A percentile compares a stretch with the other conserved stretches of the same genome.
Conservation (phyloP, 2,329 filamentous ascomycete species). For the Arthrinium puccinioides region DNA sequence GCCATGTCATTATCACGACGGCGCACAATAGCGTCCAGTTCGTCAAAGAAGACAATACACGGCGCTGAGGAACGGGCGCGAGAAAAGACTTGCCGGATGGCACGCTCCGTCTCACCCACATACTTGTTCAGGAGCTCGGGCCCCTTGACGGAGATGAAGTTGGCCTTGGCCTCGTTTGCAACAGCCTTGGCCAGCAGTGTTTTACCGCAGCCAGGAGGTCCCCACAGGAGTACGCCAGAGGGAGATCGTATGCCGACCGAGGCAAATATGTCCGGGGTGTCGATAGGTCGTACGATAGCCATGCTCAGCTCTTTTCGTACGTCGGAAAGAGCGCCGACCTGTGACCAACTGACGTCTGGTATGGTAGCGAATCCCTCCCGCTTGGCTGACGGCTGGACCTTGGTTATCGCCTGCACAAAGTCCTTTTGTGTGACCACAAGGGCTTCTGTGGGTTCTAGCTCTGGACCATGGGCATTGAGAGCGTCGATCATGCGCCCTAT, state of each 20-base stretch:
- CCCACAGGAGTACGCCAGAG: slow-evolving; percentile 89
- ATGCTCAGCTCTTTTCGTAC: slow-evolving; percentile 75
- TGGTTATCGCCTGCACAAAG: slow-evolving; percentile 67
- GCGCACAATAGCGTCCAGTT: slow-evolving; percentile 88
- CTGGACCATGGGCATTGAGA: slow-evolving; percentile 3
- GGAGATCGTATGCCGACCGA: slow-evolving; percentile 72
- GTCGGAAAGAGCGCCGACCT: slow-evolving; percentile 78
- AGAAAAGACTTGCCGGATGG: slow-evolving; percentile 85
- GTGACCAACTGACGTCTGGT: slow-evolving; percentile 85
- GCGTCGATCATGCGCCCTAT: slow-evolving; percentile 10
- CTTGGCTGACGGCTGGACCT: slow-evolving; percentile 73
- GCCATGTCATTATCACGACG: slow-evolving; percentile 70
- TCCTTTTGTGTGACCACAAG: slow-evolving; percentile 43
- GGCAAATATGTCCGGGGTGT: slow-evolving; percentile 68
- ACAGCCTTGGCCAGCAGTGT: slow-evolving; percentile 94
- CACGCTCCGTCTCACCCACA: slow-evolving; percentile 91
- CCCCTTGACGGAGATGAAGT: slow-evolving; percentile 97
- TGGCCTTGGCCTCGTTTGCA: slow-evolving; percentile 89
- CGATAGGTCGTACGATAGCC: slow-evolving; percentile 87
- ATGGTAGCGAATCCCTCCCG: slow-evolving; percentile 93
- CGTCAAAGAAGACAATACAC: slow-evolving; percentile 97
- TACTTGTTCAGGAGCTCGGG: slow-evolving; percentile 97
- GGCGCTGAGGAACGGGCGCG: slow-evolving; percentile 80
- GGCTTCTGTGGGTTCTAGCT: slow-evolving; percentile 16
- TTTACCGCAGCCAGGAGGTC: slow-evolving; percentile 93